phyloP scores from a whole-genome alignment of 2,329 filamentous ascomycete species.

The Exophiala phaeomuriformis region DNA sequence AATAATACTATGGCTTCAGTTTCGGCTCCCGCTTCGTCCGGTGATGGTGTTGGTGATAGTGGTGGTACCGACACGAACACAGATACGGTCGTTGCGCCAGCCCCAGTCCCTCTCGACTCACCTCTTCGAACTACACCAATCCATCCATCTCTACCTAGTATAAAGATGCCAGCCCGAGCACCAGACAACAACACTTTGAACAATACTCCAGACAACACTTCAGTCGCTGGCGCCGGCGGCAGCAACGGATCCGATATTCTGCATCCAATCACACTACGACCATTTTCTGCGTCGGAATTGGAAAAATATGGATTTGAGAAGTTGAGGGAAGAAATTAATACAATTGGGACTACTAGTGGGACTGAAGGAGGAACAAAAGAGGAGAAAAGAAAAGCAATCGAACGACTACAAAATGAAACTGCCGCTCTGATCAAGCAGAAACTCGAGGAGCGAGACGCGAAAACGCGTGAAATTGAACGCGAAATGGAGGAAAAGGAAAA shows the following conservation, averaged over 20 bases:
- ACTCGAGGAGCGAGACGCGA: slow-evolving; percentile 21
- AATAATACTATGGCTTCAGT: no score
- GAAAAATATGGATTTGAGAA: slow-evolving; percentile 20
- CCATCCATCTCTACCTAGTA: slow-evolving; percentile 17
- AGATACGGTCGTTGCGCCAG: background rate
- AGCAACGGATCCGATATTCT: slow-evolving; percentile 2
- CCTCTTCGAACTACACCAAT: slow-evolving; percentile 20
- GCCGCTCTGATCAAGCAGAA: slow-evolving; percentile 19
- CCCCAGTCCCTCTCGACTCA: slow-evolving; percentile 20
- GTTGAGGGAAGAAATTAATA: slow-evolving; percentile 15
- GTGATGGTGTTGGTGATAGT: background rate
- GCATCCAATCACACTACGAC: slow-evolving; percentile 23
- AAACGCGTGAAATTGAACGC: slow-evolving; percentile 21
- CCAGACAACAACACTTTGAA: background rate
- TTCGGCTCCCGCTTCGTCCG: no score
- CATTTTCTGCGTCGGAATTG: slow-evolving; percentile 23
- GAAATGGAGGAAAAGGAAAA: slow-evolving; percentile 28
- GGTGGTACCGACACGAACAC: background rate
- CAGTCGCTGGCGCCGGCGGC: no score
- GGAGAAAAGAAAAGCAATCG: slow-evolving; percentile 11
- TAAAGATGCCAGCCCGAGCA: slow-evolving; percentile 15
- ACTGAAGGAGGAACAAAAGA: background rate
- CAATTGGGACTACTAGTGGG: background rate
- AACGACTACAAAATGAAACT: slow-evolving; percentile 17
- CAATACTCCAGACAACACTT: no score